Evolutionary conservation across 208 protist species (phyloP).

Genomic region (Balamuthia mandrillaris): DNA sequence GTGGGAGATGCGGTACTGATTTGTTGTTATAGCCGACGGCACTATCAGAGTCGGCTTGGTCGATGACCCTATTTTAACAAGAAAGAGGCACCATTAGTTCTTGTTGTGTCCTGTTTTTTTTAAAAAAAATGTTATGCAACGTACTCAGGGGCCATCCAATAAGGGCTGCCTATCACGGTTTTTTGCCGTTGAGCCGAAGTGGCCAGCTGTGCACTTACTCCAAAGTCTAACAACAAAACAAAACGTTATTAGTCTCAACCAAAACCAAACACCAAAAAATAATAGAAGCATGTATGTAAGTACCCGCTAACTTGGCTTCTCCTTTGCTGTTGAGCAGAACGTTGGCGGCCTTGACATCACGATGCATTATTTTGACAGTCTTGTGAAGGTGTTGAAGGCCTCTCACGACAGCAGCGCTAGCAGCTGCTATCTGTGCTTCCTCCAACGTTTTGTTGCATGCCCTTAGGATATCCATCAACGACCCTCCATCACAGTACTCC

Average conservation of each 20-base stretch:
- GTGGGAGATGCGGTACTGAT: neutral
- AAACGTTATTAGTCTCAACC: neutral
- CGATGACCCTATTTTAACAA: neutral
- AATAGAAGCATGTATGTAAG: neutral
- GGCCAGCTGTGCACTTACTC: slow-evolving; percentile 44
- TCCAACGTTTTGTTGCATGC: neutral
- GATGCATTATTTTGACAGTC: slow-evolving; percentile 19
- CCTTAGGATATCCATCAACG: slow-evolving; percentile 3
- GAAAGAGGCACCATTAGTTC: neutral
- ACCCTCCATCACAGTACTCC: slow-evolving; percentile 2
- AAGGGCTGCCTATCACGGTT: slow-evolving; percentile 61
- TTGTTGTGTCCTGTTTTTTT: no score
- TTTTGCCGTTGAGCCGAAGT: slow-evolving; percentile 21
- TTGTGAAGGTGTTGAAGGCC: slow-evolving; percentile 17
- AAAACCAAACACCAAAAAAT: neutral
- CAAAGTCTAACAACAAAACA: slow-evolving; percentile 42
- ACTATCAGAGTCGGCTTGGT: slow-evolving; percentile 2
- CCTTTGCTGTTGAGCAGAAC: slow-evolving; percentile 28
- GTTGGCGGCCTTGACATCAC: slow-evolving; percentile 17
- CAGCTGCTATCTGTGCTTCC: neutral
- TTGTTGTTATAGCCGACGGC: neutral
- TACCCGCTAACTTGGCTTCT: slow-evolving; percentile 3
- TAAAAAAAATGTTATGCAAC: no score
- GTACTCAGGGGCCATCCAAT: slow-evolving; percentile 58
- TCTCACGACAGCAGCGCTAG: neutral